Evolutionary conservation across 768 basidiomycete species (phyloP).

Genomic region (Suillus occidentalis): DNA sequence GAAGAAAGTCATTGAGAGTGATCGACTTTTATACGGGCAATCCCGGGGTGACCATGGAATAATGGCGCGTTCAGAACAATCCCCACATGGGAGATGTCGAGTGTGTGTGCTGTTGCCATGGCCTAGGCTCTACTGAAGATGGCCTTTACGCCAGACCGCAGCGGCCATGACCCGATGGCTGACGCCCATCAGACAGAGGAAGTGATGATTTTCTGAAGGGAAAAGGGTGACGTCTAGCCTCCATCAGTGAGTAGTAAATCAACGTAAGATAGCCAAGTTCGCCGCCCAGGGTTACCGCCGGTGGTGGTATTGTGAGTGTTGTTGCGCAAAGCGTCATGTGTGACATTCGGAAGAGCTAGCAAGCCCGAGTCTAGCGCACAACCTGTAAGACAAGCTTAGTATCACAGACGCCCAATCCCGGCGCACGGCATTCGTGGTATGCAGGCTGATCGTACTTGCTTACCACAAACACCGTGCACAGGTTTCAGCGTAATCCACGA

Average conservation of each 20-base stretch:
- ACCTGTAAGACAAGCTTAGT: too few species aligned
- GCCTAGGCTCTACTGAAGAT: neutral
- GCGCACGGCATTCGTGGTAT: too few species aligned
- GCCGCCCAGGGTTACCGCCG: slow-evolving; percentile 10
- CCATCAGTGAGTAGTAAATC: slow-evolving; percentile 44
- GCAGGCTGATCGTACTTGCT: too few species aligned
- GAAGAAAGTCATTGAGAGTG: neutral
- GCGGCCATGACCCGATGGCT: neutral
- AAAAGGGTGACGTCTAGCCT: neutral
- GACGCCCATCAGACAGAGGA: neutral
- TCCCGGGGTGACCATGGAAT: neutral
- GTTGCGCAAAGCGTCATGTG: too few species aligned
- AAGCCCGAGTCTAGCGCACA: too few species aligned
- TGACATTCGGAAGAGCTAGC: too few species aligned
- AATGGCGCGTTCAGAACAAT: neutral
- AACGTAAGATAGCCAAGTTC: slow-evolving; percentile 32
- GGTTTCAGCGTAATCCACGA: too few species aligned
- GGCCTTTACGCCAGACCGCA: neutral
- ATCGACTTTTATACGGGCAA: neutral
- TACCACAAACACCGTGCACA: too few species aligned
- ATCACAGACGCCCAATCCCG: too few species aligned
- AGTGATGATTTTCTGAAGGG: neutral
- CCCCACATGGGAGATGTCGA: neutral
- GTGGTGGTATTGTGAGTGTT: too few species aligned
- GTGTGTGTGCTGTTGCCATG: neutral